Base-by-base conservation (phyloP, 305 asterid genomes). In the Rubia tinctorum region DNA sequence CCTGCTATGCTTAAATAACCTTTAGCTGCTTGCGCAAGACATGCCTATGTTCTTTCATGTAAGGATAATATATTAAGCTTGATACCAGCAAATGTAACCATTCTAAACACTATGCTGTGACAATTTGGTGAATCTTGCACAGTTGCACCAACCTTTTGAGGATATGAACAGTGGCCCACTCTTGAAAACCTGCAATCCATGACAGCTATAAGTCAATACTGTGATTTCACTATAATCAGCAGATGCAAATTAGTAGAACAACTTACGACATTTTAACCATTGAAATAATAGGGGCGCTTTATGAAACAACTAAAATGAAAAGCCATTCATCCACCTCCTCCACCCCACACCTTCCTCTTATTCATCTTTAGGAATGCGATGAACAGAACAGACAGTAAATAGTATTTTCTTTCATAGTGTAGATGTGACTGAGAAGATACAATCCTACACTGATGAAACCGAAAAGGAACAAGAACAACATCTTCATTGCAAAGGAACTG, bases 121-220 rank as follows among this genome's bases (percentile, higher is more conserved):
- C 34, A 71, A 49, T 39, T 27, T 17, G 27, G 75, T 62, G 23
- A 42, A 40, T 64, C 17, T 72, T 71, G 14, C 40, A 82, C 96
- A 39, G 7, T 71, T 70, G 7, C 39, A 82, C 96, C 75, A 77
- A 92, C 99, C 99, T 89, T 89, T 95, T 27, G 99, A 92, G 73
- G 99, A 95, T 82, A 95, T 92, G 82, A 95, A 91, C 56, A 95
- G 91, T 72, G 94, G 97, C 78, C 99, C 99, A 71, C 98, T 95
- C 91, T 92, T 95, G 96, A 92, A 95, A 79, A 95, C 88, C 99
- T 95, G 92, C 74, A 91, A 68, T 76, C 64, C 74, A 76, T 69
- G 73, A 71, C 79, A 74, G 74, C 67, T 23, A 59, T 67, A 68
- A 63, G 61, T 30, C 27, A 30, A 66, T 23, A 70, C 15, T 5